Evolutionary conservation across 176 grass and related monocot species (phyloP), one percentile per base, ranked within the genome.

Genomic region (Paspalum vaginatum): DNA sequence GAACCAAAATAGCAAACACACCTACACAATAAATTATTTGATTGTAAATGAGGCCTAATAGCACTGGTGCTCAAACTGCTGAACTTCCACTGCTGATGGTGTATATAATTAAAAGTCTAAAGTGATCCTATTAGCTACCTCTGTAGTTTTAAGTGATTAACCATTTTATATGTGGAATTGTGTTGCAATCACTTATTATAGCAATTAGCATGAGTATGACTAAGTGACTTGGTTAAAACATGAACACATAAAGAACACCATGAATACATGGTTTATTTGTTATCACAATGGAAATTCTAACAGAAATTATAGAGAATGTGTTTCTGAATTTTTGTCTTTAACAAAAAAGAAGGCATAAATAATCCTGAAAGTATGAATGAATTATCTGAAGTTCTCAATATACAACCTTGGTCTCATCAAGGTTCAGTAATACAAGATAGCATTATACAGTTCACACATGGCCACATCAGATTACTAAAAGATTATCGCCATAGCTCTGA

Each of bases 301-400:
- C 0, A 61, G 11, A 60, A 60, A 63, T 8, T 63, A 11, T 16
- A 62, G 12, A n/a, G n/a, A n/a, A n/a, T 26, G 5, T 24, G 5
- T 26, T 70, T 16, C 51, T 51, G 15, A 32, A 32, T 32, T 32
- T 32, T 32, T 32, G 7, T 38, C 69, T 25, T 5, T 69, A 22
- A 24, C n/a, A 68, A 4, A 68, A 69, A 5, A 47, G 42, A 15
- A 69, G 43, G 43, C 41, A 72, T n/a, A 54, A 10, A 54, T 52
- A 39, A 53, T 54, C 48, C 70, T 54, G 16, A 39, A 51, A 71
- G 69, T 20, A 52, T 20, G 69, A 72, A 52, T 50, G 3, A 71
- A 71, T 13, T 47, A 4, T 67, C 20, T 67, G 45, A 70, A 9
- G 32, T 32, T 32, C 32, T 32, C 2, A 32, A 32, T 21, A 70